A percentile compares a stretch with the other conserved stretches of the same genome.
phyloP scores from a whole-genome alignment of 2,329 filamentous ascomycete genomes.

The Aspergillus arachidicola region DNA sequence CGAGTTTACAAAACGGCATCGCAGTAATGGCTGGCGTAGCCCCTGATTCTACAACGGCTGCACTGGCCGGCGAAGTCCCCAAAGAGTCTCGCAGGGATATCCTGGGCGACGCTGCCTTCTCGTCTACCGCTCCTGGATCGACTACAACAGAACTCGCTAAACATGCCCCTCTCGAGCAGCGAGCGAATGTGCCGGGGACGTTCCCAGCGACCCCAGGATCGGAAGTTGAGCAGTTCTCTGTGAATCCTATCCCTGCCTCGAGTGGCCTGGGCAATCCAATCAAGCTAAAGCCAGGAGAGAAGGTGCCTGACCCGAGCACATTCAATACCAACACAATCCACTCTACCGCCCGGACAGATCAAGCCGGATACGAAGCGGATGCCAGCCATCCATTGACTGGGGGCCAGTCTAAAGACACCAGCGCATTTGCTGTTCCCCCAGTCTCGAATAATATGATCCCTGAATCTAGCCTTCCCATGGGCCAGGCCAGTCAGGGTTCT shows the following conservation, averaged over 20 bases:
- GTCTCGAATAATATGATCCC: slow-evolving; percentile 70
- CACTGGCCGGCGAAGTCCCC: slow-evolving; percentile 42
- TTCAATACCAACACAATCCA: slow-evolving; percentile 72
- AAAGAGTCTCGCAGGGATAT: slow-evolving; percentile 30
- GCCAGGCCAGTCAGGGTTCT: slow-evolving; percentile 40
- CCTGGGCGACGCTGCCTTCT: slow-evolving; percentile 55
- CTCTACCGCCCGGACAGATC: slow-evolving; percentile 67
- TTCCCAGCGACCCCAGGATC: slow-evolving; percentile 72
- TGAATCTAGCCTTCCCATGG: slow-evolving; percentile 78
- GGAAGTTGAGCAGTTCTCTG: slow-evolving; percentile 48
- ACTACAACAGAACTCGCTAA: slow-evolving; percentile 71
- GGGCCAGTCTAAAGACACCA: slow-evolving; percentile 31
- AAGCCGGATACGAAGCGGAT: slow-evolving; percentile 83
- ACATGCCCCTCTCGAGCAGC: slow-evolving; percentile 64
- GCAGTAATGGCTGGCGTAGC: slow-evolving; percentile 62
- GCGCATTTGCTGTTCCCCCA: slow-evolving; percentile 55
- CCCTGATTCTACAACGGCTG: slow-evolving; percentile 71
- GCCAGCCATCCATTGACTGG: slow-evolving; percentile 53
- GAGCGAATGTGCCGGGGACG: slow-evolving; percentile 59
- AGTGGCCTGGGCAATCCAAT: slow-evolving; percentile 74
- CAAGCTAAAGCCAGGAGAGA: slow-evolving; percentile 75
- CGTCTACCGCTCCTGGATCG: slow-evolving; percentile 67
- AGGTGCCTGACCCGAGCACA: slow-evolving; percentile 68
- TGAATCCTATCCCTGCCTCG: slow-evolving; percentile 63
- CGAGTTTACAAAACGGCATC: slow-evolving; percentile 20